Evolutionary conservation across 2,329 filamentous ascomycete species (phyloP).

Genomic region (Sporothrix schenckii): DNA sequence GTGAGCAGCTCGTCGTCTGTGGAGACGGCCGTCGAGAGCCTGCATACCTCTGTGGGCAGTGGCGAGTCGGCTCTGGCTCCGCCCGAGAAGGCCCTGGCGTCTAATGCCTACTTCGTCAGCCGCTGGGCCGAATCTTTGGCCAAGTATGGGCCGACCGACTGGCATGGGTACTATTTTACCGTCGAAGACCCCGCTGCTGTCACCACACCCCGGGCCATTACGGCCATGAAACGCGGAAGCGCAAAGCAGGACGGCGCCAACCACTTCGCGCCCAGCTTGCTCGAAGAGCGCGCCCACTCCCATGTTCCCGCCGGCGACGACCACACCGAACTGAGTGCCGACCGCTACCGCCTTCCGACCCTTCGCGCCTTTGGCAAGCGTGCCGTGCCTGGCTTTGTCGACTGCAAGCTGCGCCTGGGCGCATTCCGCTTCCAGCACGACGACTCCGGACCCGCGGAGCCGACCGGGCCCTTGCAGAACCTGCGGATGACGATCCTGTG

Average conservation of each 20-base stretch:
- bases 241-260: neutral
- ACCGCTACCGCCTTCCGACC: constrained; percentile 6
- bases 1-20: neutral
- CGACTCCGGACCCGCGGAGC: constrained; percentile 21
- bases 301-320: neutral
- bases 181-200: neutral
- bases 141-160: neutral
- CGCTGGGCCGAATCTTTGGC: neutral
- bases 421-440: constrained; percentile 13
- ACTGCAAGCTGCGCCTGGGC: neutral
- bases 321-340: neutral
- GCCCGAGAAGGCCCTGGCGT: neutral
- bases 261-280: neutral
- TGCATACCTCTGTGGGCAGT: neutral
- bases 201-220: neutral
- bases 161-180: neutral
- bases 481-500: constrained; percentile 33
- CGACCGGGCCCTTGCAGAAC: constrained; percentile 29
- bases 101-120: too few species aligned
- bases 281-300: neutral
- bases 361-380: neutral
- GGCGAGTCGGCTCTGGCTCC: neutral
- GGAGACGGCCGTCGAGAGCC: neutral
- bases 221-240: neutral
- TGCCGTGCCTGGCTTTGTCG: neutral